Evolutionary conservation across 2,329 filamentous ascomycete species (phyloP).

Genomic region (Penicillium concentricum): DNA sequence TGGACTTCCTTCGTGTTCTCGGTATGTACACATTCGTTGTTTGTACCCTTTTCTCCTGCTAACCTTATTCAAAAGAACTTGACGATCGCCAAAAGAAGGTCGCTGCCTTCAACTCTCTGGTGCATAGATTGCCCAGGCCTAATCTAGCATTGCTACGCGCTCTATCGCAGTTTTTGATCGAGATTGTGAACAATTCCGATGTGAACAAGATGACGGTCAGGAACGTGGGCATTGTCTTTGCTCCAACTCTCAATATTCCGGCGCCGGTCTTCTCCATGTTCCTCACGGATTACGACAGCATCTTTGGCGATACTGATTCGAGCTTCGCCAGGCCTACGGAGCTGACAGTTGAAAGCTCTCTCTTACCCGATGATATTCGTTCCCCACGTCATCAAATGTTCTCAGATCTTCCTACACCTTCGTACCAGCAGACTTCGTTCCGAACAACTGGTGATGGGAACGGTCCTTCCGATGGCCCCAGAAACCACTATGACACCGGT

Average conservation of each 20-base stretch:
- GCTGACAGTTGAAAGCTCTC: constrained; percentile 39
- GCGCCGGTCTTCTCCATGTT: constrained; percentile 92
- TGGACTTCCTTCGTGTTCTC: constrained; percentile 81
- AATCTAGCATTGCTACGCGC: constrained; percentile 82
- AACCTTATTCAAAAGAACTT: constrained; percentile 56
- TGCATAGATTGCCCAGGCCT: constrained; percentile 73
- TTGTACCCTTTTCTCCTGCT: constrained; percentile 6
- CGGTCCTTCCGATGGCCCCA: constrained; percentile 21
- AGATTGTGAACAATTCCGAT: constrained; percentile 85
- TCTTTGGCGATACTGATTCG: constrained; percentile 67
- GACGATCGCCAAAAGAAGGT: constrained; percentile 74
- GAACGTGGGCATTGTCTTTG: constrained; percentile 97
- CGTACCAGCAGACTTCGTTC: constrained; percentile 59
- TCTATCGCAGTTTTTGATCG: constrained; percentile 82
- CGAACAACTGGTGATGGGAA: constrained; percentile 30
- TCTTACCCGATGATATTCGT: constrained; percentile 58
- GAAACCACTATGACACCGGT: constrained; percentile 48
- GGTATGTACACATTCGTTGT: constrained; percentile 41
- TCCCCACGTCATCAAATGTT: constrained; percentile 67
- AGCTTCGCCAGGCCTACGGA: constrained; percentile 45
- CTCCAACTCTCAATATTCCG: constrained; percentile 93
- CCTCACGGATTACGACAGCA: constrained; percentile 81
- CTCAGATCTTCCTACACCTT: constrained; percentile 63
- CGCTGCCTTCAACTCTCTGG: constrained; percentile 70
- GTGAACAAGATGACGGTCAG: constrained; percentile 98